Evolutionary conservation across 768 basidiomycete species (phyloP), one percentile per base, ranked within the genome.

Genomic region (Trametes sanguinea): DNA sequence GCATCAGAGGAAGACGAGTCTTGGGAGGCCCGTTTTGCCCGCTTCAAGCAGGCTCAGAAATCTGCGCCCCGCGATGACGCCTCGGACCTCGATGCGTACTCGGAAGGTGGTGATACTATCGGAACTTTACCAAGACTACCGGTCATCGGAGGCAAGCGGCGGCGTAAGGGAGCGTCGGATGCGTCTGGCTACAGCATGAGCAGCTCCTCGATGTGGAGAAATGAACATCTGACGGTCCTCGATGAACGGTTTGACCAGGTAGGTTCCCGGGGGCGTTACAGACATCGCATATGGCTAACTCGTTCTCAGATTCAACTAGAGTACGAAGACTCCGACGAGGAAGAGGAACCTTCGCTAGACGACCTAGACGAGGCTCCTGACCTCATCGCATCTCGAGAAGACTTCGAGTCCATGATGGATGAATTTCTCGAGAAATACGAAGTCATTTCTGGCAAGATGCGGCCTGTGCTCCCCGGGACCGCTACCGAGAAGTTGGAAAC

Each of bases 181-280:
- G 94, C 92, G 8, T 94, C 92, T 22, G 95, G 93, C 11, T 96
- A 96, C 80, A 93, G 90, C 72, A 98, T 99, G 95, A 96, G 92
- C 73, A 95, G 93, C 68, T 94, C 94, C 3, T 94, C 94, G 13
- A 94, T 98, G 91, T 91, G 85, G 76, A 85, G 97, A 47, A 98
- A 92, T 65, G 90, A 94, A 67, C 88, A 93, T 0, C 76, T 98
- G 32, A 85, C 92, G 54, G 89, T 87, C 2, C 79, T 99, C 45
- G 97, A 99, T 70, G 94, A 98, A 70, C 84, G 88, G 10, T 99
- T 98, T 71, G 95, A 98, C 68, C 87, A 94, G 81, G 97, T 94
- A 66, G 64, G 81, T 69, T 14, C 47, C 6, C 8, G 6, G n/a
- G 1, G 6, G 22, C 29, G 8, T 14, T 8, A 22, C 6, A 39